Evolutionary conservation across 108 stramenopile species (phyloP).

Genomic region (Skeletonema costatum): DNA sequence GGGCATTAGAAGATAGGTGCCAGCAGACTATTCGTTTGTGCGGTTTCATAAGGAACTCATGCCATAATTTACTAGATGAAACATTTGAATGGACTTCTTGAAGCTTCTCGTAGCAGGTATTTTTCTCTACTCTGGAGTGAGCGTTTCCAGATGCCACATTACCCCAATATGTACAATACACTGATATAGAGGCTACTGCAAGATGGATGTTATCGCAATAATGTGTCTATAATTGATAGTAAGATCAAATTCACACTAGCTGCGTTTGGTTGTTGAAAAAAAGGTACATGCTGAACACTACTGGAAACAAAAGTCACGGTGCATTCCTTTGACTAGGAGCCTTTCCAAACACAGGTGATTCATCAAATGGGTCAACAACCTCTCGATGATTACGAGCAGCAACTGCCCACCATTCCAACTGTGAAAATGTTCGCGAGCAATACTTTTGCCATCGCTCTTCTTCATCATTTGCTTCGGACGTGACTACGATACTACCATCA

Average conservation of each 20-base stretch:
- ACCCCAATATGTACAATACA: too few relatives aligned
- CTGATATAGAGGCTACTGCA: too few relatives aligned
- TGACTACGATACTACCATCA: conserved; percentile 43
- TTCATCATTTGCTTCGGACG: conserved; percentile 7
- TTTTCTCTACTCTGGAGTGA: background rate
- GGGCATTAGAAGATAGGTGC: background rate
- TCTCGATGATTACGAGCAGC: conserved; percentile 57
- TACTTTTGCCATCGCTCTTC: conserved; percentile 56
- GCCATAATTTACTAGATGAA: background rate
- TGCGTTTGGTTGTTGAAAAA: too few relatives aligned
- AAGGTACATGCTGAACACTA: background rate
- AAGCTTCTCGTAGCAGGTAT: background rate
- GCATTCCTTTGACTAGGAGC: conserved; percentile 69
- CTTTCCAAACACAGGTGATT: conserved; percentile 50
- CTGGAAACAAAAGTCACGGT: conserved; percentile 18
- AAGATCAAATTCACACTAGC: too few relatives aligned
- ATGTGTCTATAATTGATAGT: too few relatives aligned
- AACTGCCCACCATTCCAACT: conserved; percentile 83
- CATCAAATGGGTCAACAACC: conserved; percentile 57
- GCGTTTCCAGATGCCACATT: too few relatives aligned
- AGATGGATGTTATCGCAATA: too few relatives aligned
- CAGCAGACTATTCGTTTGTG: background rate
- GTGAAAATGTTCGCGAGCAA: conserved; percentile 61
- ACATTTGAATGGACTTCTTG: background rate
- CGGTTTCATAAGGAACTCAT: background rate